phyloP scores from a whole-genome alignment of 1,139 yeast genomes.

The Eremothecium cymbalariae region DNA sequence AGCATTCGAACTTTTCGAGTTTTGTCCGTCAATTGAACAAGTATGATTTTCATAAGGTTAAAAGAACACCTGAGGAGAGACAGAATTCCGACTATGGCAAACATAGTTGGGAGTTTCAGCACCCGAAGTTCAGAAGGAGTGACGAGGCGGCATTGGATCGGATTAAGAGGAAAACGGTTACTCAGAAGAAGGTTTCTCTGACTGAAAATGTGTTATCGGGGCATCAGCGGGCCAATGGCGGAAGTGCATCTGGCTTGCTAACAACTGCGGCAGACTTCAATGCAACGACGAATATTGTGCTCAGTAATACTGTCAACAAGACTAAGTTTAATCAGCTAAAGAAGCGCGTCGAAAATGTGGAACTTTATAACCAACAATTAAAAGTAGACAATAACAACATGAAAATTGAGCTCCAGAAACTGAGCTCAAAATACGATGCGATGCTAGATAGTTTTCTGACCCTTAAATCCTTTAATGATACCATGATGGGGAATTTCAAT shows the following conservation, averaged over 20 bases:
- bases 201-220: conserved; percentile 20
- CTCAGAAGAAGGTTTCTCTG: conserved; percentile 37
- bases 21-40: conserved; percentile 93
- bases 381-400: conserved; percentile 37
- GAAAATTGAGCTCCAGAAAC: conserved; percentile 38
- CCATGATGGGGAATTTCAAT: conserved; percentile 45
- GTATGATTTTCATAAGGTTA: conserved; percentile 97
- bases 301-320: conserved; percentile 22
- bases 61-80: conserved; percentile 41
- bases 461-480: conserved; percentile 48
- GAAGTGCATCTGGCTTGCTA: conserved; percentile 12
- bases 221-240: conserved; percentile 11
- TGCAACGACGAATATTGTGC: conserved; percentile 13
- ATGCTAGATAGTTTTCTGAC: conserved; percentile 53
- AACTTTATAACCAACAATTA: conserved; percentile 39
- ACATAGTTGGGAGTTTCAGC: conserved; percentile 90
- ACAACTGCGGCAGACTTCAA: conserved; percentile 5
- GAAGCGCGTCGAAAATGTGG: conserved; percentile 32
- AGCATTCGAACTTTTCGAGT: conserved; percentile 89
- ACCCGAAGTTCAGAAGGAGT: conserved; percentile 73
- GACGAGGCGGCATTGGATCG: conserved; percentile 26
- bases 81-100: conserved; percentile 57
- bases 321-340: conserved; percentile 23
- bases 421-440: conserved; percentile 54
- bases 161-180: conserved; percentile 42